Conservation (phyloP, 139 green algal genomes). For the Bryopsis sp. region DNA sequence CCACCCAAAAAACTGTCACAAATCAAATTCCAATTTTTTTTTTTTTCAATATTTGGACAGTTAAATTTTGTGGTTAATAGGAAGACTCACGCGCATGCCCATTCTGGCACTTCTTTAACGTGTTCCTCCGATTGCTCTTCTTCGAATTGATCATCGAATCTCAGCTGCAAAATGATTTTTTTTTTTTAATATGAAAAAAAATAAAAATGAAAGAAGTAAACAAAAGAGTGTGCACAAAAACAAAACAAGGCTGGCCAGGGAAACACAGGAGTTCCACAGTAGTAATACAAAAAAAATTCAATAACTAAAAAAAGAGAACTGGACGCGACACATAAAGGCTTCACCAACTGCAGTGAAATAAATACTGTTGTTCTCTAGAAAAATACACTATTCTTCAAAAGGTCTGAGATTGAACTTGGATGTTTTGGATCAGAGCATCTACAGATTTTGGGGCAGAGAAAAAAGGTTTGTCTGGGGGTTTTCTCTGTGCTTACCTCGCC, state of each 20-base stretch:
- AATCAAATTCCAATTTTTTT: too few species aligned
- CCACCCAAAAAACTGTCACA: too few species aligned
- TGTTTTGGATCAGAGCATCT: too few species aligned
- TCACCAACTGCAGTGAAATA: neutral
- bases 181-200: neutral
- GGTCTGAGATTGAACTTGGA: too few species aligned
- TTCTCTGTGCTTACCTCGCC: neutral
- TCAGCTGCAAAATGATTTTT: conserved; percentile 33
- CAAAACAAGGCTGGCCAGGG: too few species aligned
- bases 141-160: conserved; percentile 48
- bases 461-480: too few species aligned
- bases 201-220: neutral
- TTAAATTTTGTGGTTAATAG: neutral
- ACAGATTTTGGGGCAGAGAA: too few species aligned
- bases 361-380: neutral
- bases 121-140: conserved; percentile 27
- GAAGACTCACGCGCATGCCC: conserved; percentile 53
- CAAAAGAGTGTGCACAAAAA: too few species aligned
- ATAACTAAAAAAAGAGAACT: too few species aligned
- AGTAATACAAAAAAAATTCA: too few species aligned
- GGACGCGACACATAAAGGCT: too few species aligned
- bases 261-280: too few species aligned
- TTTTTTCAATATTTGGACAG: neutral
- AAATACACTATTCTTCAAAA: neutral
- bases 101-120: conserved; percentile 39